Percentiles rank a stretch among this genome's conserved stretches.
Conservation (phyloP, 2,329 filamentous ascomycete genomes). For the Akanthomyces uredinophilus region DNA sequence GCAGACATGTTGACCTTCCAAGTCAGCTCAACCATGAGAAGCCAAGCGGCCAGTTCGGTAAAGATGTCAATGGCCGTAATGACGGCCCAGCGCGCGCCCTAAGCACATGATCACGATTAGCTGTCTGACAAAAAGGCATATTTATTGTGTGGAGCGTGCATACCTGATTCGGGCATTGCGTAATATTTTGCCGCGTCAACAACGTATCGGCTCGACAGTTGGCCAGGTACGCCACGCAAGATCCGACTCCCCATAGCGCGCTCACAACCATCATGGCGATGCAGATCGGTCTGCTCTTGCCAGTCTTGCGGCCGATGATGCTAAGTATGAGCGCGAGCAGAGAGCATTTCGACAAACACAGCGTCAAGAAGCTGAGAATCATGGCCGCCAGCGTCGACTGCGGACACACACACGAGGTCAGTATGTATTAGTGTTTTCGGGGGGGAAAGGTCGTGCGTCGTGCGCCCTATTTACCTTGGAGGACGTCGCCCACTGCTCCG, state of each 20-base stretch:
- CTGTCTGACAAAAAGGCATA: neutral
- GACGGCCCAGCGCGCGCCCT: constrained; percentile 15
- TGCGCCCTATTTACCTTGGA: neutral
- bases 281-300: constrained; percentile 15
- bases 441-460: neutral
- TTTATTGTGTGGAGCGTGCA: neutral
- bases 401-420: neutral
- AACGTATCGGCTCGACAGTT: constrained; percentile 8
- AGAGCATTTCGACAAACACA: constrained; percentile 19
- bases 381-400: constrained; percentile 14
- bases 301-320: constrained; percentile 16
- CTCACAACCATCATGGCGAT: constrained; percentile 14
- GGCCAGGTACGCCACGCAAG: constrained; percentile 7
- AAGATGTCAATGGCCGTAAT: constrained; percentile 18
- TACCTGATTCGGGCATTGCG: constrained; percentile 16
- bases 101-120: neutral
- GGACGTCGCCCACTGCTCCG: constrained; percentile 12
- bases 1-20: constrained; percentile 19
- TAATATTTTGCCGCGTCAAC: constrained; percentile 2
- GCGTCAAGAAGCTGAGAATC: constrained; percentile 10
- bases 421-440: neutral
- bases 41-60: constrained; percentile 19
- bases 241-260: constrained; percentile 14
- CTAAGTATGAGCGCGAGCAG: constrained; percentile 18
- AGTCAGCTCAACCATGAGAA: constrained; percentile 16